Conservation (phyloP, 345 rosid genomes). For the Brassica rapa region DNA sequence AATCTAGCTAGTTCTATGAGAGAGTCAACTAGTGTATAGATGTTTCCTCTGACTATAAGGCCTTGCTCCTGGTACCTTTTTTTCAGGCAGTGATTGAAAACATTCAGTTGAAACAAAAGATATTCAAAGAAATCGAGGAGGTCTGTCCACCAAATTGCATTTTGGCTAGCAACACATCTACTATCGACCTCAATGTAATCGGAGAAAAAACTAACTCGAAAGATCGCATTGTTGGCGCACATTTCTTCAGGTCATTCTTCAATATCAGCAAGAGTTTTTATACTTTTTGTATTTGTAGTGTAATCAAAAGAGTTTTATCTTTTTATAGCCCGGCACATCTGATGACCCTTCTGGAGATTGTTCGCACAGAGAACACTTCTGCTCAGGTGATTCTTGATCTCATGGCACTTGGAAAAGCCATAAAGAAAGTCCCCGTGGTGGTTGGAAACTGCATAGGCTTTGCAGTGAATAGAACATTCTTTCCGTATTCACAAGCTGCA, state of each 20-base stretch:
- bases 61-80: too few species aligned
- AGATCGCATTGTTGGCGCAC: slow-evolving; percentile 91
- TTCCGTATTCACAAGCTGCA: slow-evolving; percentile 79
- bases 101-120: slow-evolving; percentile 79
- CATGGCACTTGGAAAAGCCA: slow-evolving; percentile 79
- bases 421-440: slow-evolving; percentile 93
- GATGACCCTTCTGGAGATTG: slow-evolving; percentile 97
- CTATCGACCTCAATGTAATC: slow-evolving; percentile 71
- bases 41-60: too few species aligned
- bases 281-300: not conserved
- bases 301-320: slow-evolving; percentile 21
- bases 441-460: slow-evolving; percentile 96
- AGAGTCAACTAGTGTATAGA: too few species aligned
- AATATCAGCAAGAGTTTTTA: too few species aligned
- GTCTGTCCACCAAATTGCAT: slow-evolving; percentile 82
- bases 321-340: slow-evolving; percentile 86
- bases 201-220: slow-evolving; percentile 78
- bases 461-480: slow-evolving; percentile 90
- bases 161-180: slow-evolving; percentile 90
- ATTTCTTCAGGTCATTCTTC: slow-evolving; percentile 88
- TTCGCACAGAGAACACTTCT: slow-evolving; percentile 75
- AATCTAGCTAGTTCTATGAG: too few species aligned
- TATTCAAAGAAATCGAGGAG: slow-evolving; percentile 82
- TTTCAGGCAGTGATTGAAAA: slow-evolving; percentile 94
- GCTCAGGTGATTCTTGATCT: slow-evolving; percentile 92